These are phyloP conservation scores for Ogataea trehalophila DNA, from an alignment of 805 yeast species.

Conservation along the genomic window DNA sequence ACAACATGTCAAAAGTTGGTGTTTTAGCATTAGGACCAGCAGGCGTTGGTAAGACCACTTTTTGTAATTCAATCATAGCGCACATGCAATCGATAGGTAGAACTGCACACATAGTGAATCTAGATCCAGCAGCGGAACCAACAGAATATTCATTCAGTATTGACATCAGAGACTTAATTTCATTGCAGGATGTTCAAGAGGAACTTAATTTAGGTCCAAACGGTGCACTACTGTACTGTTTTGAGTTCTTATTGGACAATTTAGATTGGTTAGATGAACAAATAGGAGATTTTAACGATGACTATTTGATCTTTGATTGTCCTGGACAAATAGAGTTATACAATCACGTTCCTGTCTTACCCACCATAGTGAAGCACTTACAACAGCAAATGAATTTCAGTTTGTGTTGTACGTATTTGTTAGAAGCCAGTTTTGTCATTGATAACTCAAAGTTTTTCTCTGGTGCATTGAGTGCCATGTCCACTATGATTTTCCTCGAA, in stretches of 20 bases:
- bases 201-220: conserved; percentile 92
- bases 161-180: conserved; percentile 86
- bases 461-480: conserved; percentile 96
- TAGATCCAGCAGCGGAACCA: conserved; percentile 97
- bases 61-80: conserved; percentile 80
- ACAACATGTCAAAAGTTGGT: conserved; percentile 88
- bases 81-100: conserved; percentile 90
- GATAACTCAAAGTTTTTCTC: conserved; percentile 91
- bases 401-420: conserved; percentile 84
- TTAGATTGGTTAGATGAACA: conserved; percentile 97
- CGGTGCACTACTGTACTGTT: conserved; percentile 90
- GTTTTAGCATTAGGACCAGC: conserved; percentile 95
- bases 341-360: conserved; percentile 91
- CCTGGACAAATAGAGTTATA: conserved; percentile 96
- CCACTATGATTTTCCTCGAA: conserved; percentile 93
- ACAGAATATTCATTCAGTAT: conserved; percentile 86
- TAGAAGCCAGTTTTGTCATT: conserved; percentile 91
- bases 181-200: conserved; percentile 92
- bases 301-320: conserved; percentile 89
- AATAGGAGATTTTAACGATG: conserved; percentile 93
- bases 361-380: conserved; percentile 81
- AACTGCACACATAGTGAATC: conserved; percentile 87
- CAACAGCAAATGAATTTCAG: conserved; percentile 76
- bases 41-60: conserved; percentile 93
- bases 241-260: conserved; percentile 83